Base-by-base conservation (phyloP, 2,329 filamentous ascomycete species). In the Penicillium sclerotigenum region DNA sequence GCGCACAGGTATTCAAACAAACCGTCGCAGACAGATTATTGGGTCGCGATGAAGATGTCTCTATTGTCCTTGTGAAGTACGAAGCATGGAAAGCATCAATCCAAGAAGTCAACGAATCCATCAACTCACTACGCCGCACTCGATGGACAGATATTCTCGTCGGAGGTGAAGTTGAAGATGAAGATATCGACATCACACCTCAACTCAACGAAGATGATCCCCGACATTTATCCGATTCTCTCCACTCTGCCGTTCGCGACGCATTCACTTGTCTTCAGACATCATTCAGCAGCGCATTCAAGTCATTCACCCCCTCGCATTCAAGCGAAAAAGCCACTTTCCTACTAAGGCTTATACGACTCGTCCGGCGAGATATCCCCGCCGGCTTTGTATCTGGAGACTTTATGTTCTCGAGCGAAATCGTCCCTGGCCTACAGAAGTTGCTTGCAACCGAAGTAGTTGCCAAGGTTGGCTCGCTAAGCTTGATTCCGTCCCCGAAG, bases 181-280 rank as follows among this genome's bases (percentile, higher is more conserved):
- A 71, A 22, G 67, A 73, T 24, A 61, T 72, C 6, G 69, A 72
- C 43, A 61, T 72, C 18, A 58, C 64, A 10, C 67, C 67, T 7
- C 61, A 86, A 0, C 79, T 96, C 13, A 90, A 87, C 70, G 84
- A 84, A 50, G 85, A 93, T 33, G 90, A 94, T 63, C 87, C 89
- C 0, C 77, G 80, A 38, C 72, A 82, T 59, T 74, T 94, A 7
- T 81, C 85, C 54, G 80, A 84, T 33, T 80, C 80, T 52, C 79
- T 90, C 1, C 75, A 85, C 46, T 68, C 77, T 6, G 79, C 83
- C 1, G 74, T 90, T 5, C 75, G 76, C 31, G 75, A 80, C 43
- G 81, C 86, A 0, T 87, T 89, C 65, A 67, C 76, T 13, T 76
- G 79, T 16, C 78, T 94, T 3, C 69, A 77, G 45, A 57, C 42